Evolutionary conservation across 345 rosid species (phyloP), one percentile per base, ranked within the genome.

Genomic region (Camelina neglecta): DNA sequence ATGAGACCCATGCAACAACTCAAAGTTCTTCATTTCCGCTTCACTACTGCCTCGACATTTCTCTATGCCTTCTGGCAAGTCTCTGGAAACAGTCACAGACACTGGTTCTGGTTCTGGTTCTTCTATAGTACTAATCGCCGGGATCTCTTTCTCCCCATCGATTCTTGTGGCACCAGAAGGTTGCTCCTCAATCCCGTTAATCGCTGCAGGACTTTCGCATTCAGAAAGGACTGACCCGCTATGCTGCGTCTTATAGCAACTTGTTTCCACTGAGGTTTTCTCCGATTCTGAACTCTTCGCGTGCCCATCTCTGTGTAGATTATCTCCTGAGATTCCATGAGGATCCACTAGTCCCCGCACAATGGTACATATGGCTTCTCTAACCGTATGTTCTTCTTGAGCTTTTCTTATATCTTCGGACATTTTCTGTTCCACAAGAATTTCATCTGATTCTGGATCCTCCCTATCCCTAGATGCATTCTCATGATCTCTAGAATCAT

Each of bases 11-110:
- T 58, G 62, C n/a, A 57, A 31, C 55, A 57, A 49, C 47, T 71
- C 62, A 58, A 23, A 57, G 13, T 67, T 51, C 48, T 66, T 53
- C 49, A 73, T 73, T 71, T 71, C 82, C 66, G 47, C 74, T 13
- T 57, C 80, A 15, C 29, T 62, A 69, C 47, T 56, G 11, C 65
- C 84, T 57, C 44, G 83, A 78, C 71, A 83, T 67, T 81, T 83
- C 85, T 84, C 87, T 16, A 68, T 11, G 7, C 67, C 72, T 77
- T 57, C 72, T 45, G 59, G 48, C 35, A 70, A 38, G 62, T 71
- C 76, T 56, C 11, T 76, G 44, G 60, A 8, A 64, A 65, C 44
- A 58, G 47, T 72, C 58, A 51, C 13, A 33, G 59, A 51, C 41
- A 56, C 53, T 66, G 65, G 54, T 65, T 65, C 72, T 42, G 49